Evolutionary conservation across 768 basidiomycete species (phyloP).

Genomic region (Mycena albidolilacea): DNA sequence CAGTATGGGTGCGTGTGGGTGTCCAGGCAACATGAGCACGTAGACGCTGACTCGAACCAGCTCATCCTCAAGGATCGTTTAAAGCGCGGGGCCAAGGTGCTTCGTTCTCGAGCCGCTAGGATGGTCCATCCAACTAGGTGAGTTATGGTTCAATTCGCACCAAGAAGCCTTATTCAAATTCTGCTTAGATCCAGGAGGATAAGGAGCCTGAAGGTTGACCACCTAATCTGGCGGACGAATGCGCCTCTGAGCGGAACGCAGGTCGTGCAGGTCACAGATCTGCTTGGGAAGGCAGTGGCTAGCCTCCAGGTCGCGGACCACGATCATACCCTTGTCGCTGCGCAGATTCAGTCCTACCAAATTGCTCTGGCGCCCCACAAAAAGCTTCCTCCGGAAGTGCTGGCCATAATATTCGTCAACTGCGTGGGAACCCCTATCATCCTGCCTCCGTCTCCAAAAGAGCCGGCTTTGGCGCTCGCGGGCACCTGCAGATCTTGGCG

Average conservation of each 20-base stretch:
- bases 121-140: slow-evolving; percentile 32
- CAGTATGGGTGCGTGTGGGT: slow-evolving; percentile 26
- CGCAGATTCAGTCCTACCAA: slow-evolving; percentile 30
- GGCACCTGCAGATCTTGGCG: slow-evolving; percentile 37
- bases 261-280: slow-evolving; percentile 9
- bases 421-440: slow-evolving; percentile 36
- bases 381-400: slow-evolving; percentile 32
- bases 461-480: slow-evolving; percentile 35
- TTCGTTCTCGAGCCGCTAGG: slow-evolving; percentile 11
- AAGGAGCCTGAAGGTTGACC: slow-evolving; percentile 24
- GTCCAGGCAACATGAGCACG: neutral
- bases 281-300: slow-evolving; percentile 26
- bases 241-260: slow-evolving; percentile 28
- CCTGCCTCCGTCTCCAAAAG: slow-evolving; percentile 31
- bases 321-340: slow-evolving; percentile 17
- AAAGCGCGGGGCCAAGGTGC: slow-evolving; percentile 17
- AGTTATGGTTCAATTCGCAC: neutral
- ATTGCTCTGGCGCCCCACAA: slow-evolving; percentile 35
- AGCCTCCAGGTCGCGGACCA: slow-evolving; percentile 16
- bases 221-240: slow-evolving; percentile 30
- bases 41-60: slow-evolving; percentile 21
- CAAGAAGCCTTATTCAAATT: neutral
- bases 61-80: slow-evolving; percentile 29
- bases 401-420: slow-evolving; percentile 32
- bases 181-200: slow-evolving; percentile 13